Evolutionary conservation across 129 eudicot species (phyloP), one percentile per base, ranked within the genome.

Genomic region (Pulicaria dysenterica): DNA sequence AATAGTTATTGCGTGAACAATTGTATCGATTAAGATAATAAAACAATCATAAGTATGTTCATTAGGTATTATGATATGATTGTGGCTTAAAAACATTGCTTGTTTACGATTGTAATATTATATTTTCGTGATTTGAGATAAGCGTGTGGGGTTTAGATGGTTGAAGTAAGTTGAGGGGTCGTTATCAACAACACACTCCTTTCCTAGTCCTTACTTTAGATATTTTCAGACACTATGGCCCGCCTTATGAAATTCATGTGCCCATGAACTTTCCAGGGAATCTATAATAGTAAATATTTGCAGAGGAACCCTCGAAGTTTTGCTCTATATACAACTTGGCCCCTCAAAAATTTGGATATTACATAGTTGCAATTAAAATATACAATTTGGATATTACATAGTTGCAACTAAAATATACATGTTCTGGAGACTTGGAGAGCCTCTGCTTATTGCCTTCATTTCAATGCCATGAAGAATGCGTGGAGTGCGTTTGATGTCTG

Each of bases 141-240:
- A 75, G 45, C 8, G 7, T 13, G 64, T 64, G 50, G 64, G 64
- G 58, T 31, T 46, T 46, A 8, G 11, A 56, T 45, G 53, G 55
- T 66, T 54, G 59, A 15, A 67, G 45, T 51, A 45, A 76, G 73
- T 67, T 67, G 66, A 56, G 5, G 37, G 41, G 68, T 60, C 63
- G 13, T 40, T 50, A 17, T 73, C 71, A 6, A 2, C 70, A 17
- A 73, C 70, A 17, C 41, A 24, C 62, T 49, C 62, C 71, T 56
- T 55, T 69, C 44, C 65, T 75, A 40, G 48, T 12, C 45, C 19
- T 72, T 17, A 71, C 49, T 50, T 13, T 8, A 4, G 51, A 53
- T 58, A 67, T 76, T 76, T 76, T 76, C 51, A 67, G 73, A 67
- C 80, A 67, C 47, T 3, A 8, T 58, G 68, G 58, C 74, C 73